These are phyloP conservation scores for Cystobasidium slooffiae DNA, from an alignment of 1,284 basidiomycete genomes.

Conservation along the genomic window DNA sequence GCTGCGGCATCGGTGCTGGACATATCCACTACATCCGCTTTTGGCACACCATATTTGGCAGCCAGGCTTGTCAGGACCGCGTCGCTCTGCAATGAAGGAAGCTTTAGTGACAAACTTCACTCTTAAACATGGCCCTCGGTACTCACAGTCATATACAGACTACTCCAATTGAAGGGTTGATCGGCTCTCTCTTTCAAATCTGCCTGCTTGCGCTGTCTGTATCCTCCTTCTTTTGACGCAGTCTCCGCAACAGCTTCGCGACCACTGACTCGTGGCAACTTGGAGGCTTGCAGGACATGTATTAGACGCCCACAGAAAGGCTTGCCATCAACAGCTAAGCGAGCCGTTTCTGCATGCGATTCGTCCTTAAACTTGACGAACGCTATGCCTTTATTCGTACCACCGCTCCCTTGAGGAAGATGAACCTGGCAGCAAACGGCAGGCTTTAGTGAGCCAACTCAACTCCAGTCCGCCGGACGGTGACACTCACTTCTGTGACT, in stretches of 20 bases:
- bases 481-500: constrained; percentile 60
- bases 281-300: constrained; percentile 82
- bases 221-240: background rate
- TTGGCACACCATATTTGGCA: constrained; percentile 76
- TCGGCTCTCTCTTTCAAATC: constrained; percentile 63
- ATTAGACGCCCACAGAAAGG: constrained; percentile 90
- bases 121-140: background rate
- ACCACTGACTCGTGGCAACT: constrained; percentile 41
- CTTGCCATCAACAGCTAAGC: constrained; percentile 75
- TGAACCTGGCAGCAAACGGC: background rate
- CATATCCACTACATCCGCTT: constrained; percentile 79
- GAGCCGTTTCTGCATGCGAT: constrained; percentile 73
- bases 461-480: background rate
- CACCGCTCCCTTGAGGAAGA: background rate
- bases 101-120: constrained; percentile 12
- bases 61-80: constrained; percentile 83
- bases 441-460: background rate
- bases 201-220: background rate
- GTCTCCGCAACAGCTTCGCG: too few relatives aligned
- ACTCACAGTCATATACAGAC: constrained; percentile 96
- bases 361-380: constrained; percentile 78
- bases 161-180: constrained; percentile 86
- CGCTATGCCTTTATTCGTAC: constrained; percentile 58
- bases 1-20: constrained; percentile 66
- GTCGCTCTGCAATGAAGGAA: constrained; percentile 67